Conservation (phyloP, 192 early-diverging fungal genomes). For the Dissophora ornata region DNA sequence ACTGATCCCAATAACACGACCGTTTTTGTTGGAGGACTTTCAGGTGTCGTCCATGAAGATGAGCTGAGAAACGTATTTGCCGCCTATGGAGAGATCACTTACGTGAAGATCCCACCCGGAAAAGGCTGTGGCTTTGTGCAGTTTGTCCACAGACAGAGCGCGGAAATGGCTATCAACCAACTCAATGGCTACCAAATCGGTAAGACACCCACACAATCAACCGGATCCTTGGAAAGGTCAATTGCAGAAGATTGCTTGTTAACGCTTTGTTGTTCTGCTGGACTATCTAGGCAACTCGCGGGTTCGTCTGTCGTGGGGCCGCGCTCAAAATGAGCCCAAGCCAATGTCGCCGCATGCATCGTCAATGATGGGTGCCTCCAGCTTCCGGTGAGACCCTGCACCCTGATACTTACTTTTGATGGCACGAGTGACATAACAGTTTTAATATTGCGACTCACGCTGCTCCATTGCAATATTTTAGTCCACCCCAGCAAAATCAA, state of each 20-base stretch:
- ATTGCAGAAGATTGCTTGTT: too few species aligned
- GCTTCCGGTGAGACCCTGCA: conserved; percentile 35
- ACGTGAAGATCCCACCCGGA: conserved; percentile 95
- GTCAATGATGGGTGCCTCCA: conserved; percentile 27
- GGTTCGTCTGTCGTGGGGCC: conserved; percentile 68
- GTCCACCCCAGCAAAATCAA: conserved; percentile 29
- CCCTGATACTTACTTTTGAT: background rate
- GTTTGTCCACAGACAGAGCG: conserved; percentile 81
- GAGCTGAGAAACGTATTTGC: conserved; percentile 84
- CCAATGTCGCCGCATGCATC: conserved; percentile 42
- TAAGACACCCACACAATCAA: background rate
- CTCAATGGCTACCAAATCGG: conserved; percentile 91
- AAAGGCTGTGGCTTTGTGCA: conserved; percentile 98
- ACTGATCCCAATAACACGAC: conserved; percentile 94
- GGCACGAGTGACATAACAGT: too few species aligned
- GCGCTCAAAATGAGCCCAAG: conserved; percentile 64
- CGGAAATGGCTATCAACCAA: conserved; percentile 90
- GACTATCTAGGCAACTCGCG: conserved; percentile 53
- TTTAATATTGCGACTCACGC: too few species aligned
- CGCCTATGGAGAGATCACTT: conserved; percentile 89
- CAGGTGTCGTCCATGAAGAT: conserved; percentile 81
- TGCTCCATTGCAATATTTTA: conserved; percentile 2
- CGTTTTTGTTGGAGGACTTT: conserved; percentile 97
- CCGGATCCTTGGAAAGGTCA: too few species aligned
- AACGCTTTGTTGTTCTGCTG: too few species aligned